Percentiles rank a stretch among this genome's conserved stretches.
phyloP scores from a whole-genome alignment of 306 rosid genomes.

The Gillenia trifoliata region DNA sequence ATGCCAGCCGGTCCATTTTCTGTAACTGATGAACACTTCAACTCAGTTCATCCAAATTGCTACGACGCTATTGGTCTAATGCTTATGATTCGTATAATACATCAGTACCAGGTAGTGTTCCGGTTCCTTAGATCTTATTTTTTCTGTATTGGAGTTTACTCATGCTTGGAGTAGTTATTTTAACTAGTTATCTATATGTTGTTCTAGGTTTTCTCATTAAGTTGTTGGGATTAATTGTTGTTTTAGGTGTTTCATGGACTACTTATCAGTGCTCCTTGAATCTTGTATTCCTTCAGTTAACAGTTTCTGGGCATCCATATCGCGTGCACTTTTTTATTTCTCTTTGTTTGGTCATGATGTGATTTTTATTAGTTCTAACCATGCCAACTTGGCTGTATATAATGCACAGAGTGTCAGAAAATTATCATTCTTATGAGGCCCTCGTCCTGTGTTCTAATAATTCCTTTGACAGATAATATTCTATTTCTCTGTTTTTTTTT shows the following conservation, averaged over 20 bases:
- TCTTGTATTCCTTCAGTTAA: too few species aligned
- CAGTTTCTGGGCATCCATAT: too few species aligned
- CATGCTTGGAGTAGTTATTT: neutral
- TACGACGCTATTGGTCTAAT: conserved; percentile 86
- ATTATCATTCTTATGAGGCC: neutral
- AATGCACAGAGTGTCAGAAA: neutral
- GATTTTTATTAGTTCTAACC: neutral
- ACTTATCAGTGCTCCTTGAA: too few species aligned
- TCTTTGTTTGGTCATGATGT: neutral
- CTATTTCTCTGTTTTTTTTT: conserved; percentile 25
- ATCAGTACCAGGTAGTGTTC: conserved; percentile 71
- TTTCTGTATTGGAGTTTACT: neutral
- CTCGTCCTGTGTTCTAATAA: neutral
- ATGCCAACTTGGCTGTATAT: neutral
- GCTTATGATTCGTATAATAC: conserved; percentile 89
- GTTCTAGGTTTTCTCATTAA: too few species aligned
- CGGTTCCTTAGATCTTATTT: neutral
- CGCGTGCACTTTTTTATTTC: too few species aligned
- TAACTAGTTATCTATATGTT: too few species aligned
- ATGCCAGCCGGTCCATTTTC: conserved; percentile 81
- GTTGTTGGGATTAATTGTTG: too few species aligned
- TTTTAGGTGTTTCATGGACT: too few species aligned
- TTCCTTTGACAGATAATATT: conserved; percentile 11
- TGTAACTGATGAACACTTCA: conserved; percentile 81
- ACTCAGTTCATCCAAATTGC: conserved; percentile 70